These are phyloP conservation scores for Phanerochaete carnosa DNA, from an alignment of 768 basidiomycete species.

Conservation along the genomic window DNA sequence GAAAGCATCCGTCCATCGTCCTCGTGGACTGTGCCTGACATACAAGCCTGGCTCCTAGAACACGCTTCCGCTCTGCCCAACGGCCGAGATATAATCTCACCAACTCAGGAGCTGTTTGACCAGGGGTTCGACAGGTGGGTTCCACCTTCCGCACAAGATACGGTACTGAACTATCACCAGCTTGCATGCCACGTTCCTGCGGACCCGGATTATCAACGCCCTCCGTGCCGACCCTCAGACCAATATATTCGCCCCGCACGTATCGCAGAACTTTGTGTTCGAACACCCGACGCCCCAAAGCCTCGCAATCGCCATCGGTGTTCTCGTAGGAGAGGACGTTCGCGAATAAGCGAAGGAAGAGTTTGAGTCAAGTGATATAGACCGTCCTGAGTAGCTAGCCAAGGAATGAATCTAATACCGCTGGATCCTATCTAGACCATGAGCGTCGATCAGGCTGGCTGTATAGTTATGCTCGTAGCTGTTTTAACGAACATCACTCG, in stretches of 20 bases:
- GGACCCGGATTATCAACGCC: constrained; percentile 12
- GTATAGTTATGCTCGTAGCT: too few relatives aligned
- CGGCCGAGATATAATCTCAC: not conserved
- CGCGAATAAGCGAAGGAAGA: too few relatives aligned
- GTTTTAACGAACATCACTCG: too few relatives aligned
- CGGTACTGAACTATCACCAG: not conserved
- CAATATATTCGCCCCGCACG: not conserved
- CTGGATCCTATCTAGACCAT: too few relatives aligned
- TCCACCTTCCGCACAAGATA: not conserved
- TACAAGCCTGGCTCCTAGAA: constrained; percentile 11
- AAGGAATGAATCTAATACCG: too few relatives aligned
- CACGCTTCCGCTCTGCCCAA: constrained; percentile 8
- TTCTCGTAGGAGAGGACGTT: not conserved
- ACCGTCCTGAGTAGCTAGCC: too few relatives aligned
- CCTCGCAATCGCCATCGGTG: not conserved
- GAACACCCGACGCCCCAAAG: constrained; percentile 4
- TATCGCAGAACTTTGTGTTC: constrained; percentile 9
- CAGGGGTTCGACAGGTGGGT: constrained; percentile 12
- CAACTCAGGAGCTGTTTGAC: constrained; percentile 7
- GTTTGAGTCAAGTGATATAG: too few relatives aligned
- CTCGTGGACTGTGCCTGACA: constrained; percentile 1
- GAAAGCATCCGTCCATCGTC: constrained; percentile 12
- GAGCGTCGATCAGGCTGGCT: too few relatives aligned
- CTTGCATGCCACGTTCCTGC: constrained; percentile 13
- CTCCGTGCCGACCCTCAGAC: not conserved